Conservation (phyloP, 2,329 filamentous ascomycete genomes). For the Plectosphaerella sp. region DNA sequence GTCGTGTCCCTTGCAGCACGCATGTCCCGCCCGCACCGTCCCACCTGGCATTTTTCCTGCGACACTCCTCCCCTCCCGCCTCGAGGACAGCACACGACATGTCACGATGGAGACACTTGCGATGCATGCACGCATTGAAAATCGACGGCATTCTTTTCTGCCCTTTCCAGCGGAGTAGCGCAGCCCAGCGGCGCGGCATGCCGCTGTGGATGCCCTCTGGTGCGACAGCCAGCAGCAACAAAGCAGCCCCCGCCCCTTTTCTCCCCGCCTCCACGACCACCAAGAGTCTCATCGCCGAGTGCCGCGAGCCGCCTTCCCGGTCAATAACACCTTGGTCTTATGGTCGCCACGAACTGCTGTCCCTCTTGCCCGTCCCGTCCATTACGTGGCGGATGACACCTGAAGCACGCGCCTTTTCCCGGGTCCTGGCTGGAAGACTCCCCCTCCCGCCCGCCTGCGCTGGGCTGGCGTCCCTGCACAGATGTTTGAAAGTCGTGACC, state of each 20-base stretch:
- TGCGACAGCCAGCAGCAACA: constrained; percentile 1
- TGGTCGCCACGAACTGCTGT: background rate
- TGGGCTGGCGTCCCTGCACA: background rate
- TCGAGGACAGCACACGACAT: no score
- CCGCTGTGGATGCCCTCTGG: background rate
- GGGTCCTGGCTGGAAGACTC: background rate
- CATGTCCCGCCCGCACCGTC: no score
- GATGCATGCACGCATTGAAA: no score
- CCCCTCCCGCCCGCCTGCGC: background rate
- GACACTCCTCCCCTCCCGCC: no score
- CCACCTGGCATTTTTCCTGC: no score
- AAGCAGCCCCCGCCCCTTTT: no score
- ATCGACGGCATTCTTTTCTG: no score
- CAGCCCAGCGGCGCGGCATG: background rate
- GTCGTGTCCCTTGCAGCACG: no score
- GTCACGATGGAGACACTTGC: no score
- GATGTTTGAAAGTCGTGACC: constrained; percentile 1
- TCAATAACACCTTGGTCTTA: background rate
- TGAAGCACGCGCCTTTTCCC: background rate
- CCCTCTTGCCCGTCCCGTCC: background rate
- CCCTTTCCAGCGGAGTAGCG: no score
- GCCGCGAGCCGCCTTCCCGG: constrained; percentile 1
- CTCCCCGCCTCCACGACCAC: no score
- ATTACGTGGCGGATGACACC: background rate
- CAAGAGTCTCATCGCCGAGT: background rate